Base-by-base conservation (phyloP, 352 stramenopile genomes). In the Globisporangium acanthophoron region DNA sequence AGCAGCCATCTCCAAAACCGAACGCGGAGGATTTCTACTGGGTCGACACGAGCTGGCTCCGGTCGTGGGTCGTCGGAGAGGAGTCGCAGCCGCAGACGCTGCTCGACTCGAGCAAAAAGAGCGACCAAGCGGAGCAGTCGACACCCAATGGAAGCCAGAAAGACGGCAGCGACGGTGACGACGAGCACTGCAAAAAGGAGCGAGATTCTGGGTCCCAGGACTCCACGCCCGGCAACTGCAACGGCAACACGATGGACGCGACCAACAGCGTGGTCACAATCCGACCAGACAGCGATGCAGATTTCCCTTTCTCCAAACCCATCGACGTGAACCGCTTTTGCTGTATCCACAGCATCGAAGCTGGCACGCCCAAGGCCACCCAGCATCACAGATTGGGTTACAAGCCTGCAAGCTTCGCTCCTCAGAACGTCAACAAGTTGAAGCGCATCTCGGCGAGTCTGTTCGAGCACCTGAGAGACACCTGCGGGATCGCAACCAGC, bases 21-120 rank as follows among this genome's bases (percentile, higher is more conserved):
- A 56, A 71, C 8, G 55, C 65, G 5, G 52, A 47, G 5, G 52
- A 73, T 12, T 90, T 80, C 52, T 90, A 87, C 37, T 92, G 82
- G 82, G 69, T 92, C n/a, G 78, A 88, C 52, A 73, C 70, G 0
- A 62, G 77, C 9, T 92, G 82, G 82, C 61, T 92, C 0, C 65
- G 65, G 24, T 60, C 66, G 41, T 92, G 82, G 82, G 62, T 92
- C 9, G 76, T 71, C n/a, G 82, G 82, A 2, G 70, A 88, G 56
- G 74, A 88, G 40, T 31, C 35, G 37, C 45, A 55, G 31, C 35
- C n/a, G 33, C 58, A 64, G 24, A 5, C 20, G n/a, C 20, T 59
- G 13, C 2, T 45, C 1, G 44, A 49, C 18, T 8, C 44, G 3
- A 31, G n/a, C 44, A 49, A 49, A 27, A 54, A 66, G 35, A 54